A percentile compares a stretch with the other conserved stretches of the same genome.
These are phyloP conservation scores for Trichothecium roseum DNA, from an alignment of 2,329 filamentous ascomycete genomes.

Conservation along the genomic window DNA sequence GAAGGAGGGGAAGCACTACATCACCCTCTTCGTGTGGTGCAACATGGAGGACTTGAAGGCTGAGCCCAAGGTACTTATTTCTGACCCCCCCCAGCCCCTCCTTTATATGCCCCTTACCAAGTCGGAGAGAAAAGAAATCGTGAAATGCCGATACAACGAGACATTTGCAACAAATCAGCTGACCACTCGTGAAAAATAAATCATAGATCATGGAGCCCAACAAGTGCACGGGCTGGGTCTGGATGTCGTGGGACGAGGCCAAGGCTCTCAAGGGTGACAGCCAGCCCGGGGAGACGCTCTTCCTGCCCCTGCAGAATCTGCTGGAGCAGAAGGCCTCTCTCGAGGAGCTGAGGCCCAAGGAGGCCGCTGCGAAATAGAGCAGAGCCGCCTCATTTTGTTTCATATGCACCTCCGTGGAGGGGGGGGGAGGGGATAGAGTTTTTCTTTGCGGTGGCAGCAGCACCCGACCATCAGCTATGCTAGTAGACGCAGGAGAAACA, in stretches of 20 bases:
- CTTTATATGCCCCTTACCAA: too few relatives aligned
- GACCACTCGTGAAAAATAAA: neutral
- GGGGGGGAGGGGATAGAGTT: too few relatives aligned
- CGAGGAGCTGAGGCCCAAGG: conserved; percentile 8
- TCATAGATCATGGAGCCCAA: conserved; percentile 31
- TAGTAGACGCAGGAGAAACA: too few relatives aligned
- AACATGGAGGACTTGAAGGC: conserved; percentile 33
- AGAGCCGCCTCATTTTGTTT: too few relatives aligned
- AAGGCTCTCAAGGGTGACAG: conserved; percentile 13
- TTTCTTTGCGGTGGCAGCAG: too few relatives aligned
- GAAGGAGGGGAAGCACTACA: conserved; percentile 55
- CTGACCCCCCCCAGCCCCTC: neutral
- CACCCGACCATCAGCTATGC: too few relatives aligned
- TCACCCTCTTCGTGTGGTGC: conserved; percentile 59
- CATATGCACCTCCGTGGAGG: too few relatives aligned
- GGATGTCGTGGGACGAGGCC: conserved; percentile 35
- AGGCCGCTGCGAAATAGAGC: too few relatives aligned
- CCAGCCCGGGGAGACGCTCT: conserved; percentile 13
- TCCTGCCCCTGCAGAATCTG: conserved; percentile 21
- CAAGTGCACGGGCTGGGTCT: conserved; percentile 41
- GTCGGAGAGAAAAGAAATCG: neutral
- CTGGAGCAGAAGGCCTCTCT: conserved; percentile 13
- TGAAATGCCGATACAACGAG: too few relatives aligned
- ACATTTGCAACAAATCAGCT: too few relatives aligned
- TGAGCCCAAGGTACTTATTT: conserved; percentile 37